Conservation (phyloP, 768 basidiomycete genomes). For the Trametopsis cervina region DNA sequence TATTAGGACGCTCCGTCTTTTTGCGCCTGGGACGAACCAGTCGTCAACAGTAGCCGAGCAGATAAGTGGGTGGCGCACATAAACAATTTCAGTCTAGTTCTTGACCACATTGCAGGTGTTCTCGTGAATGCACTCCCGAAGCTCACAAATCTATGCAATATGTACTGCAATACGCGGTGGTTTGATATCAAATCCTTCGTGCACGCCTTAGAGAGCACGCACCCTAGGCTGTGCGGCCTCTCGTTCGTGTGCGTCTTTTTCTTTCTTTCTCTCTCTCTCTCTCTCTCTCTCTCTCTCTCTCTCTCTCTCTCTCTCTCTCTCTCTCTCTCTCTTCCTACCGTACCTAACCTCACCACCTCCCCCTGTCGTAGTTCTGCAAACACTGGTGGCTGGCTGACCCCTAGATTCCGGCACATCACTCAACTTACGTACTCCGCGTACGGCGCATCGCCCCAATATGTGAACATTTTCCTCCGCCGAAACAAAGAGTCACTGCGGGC, state of each 20-base stretch:
- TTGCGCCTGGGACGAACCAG: constrained; percentile 43
- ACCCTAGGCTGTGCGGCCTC: constrained; percentile 47
- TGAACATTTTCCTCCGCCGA: constrained; percentile 37
- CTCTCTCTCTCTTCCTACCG: too few species aligned
- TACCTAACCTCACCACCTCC: too few species aligned
- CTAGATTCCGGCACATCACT: constrained; percentile 35
- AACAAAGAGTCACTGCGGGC: constrained; percentile 47
- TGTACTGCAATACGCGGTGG: constrained; percentile 49
- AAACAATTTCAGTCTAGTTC: too few species aligned
- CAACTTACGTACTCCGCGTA: constrained; percentile 51
- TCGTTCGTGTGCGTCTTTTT: constrained; percentile 33
- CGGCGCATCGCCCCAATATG: constrained; percentile 33
- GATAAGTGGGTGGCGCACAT: constrained; percentile 35
- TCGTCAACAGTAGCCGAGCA: constrained; percentile 55
- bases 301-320: too few species aligned
- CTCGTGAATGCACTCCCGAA: constrained; percentile 62
- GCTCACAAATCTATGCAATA: constrained; percentile 48
- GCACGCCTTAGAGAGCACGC: constrained; percentile 42
- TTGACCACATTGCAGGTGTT: constrained; percentile 40
- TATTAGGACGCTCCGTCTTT: constrained; percentile 52
- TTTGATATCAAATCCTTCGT: constrained; percentile 48
- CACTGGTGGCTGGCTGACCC: too few species aligned
- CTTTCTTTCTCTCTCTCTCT: not conserved
- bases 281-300: not conserved
- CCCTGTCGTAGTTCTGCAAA: too few species aligned